phyloP scores from a whole-genome alignment of 2,329 filamentous ascomycete species.

The Arthroderma uncinatum region DNA sequence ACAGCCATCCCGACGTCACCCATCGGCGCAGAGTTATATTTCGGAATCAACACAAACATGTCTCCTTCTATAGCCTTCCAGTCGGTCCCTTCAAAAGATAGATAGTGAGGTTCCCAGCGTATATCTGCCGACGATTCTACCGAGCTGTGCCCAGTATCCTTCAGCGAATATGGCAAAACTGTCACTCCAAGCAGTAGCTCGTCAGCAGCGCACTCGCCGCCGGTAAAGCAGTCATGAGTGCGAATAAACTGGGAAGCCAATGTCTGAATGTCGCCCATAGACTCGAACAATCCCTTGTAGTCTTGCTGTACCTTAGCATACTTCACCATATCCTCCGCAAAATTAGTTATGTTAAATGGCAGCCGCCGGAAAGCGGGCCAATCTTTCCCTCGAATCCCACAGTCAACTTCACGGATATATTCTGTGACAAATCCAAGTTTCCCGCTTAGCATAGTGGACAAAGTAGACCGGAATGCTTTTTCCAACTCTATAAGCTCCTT shows the following conservation, averaged over 20 bases:
- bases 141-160: neutral
- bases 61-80: slow-evolving; percentile 9
- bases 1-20: neutral
- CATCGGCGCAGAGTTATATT: slow-evolving; percentile 5
- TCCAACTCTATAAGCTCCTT: slow-evolving; percentile 17
- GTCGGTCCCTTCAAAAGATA: slow-evolving; percentile 10
- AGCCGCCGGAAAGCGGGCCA: neutral
- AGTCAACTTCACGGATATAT: neutral
- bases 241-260: slow-evolving; percentile 13
- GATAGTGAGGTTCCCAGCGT: slow-evolving; percentile 10
- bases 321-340: slow-evolving; percentile 9
- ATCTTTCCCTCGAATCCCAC: neutral
- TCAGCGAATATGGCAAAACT: neutral
- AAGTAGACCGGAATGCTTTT: slow-evolving; percentile 8
- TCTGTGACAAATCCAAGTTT: neutral
- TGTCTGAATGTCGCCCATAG: slow-evolving; percentile 8
- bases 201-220: neutral
- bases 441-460: neutral
- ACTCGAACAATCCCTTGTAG: slow-evolving; percentile 9
- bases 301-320: neutral
- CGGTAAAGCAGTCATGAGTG: slow-evolving; percentile 15
- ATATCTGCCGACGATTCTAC: slow-evolving; percentile 3
- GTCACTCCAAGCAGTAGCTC: slow-evolving; percentile 7
- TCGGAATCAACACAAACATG: slow-evolving; percentile 10
- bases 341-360: slow-evolving; percentile 8